Percentiles rank a stretch among this genome's conserved stretches.
Evolutionary conservation across 1,139 yeast genomes (phyloP).

Genomic region (Nakaseomyces sp.): DNA sequence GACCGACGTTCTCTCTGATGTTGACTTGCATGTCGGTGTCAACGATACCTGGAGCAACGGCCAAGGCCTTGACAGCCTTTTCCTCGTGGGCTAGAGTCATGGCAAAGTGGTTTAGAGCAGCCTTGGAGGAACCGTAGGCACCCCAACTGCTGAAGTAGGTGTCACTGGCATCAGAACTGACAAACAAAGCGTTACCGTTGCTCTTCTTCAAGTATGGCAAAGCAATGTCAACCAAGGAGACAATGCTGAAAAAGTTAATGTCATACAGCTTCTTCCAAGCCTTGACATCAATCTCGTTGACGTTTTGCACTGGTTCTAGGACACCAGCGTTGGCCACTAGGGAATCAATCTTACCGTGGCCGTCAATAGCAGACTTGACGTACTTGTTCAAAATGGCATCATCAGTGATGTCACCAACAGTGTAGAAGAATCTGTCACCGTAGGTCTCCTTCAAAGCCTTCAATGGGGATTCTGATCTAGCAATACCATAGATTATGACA

Average conservation of each 20-base stretch:
- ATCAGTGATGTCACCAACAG: slow-evolving; percentile 63
- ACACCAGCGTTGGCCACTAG: slow-evolving; percentile 84
- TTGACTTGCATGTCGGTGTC: slow-evolving; percentile 78
- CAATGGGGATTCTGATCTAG: slow-evolving; percentile 50
- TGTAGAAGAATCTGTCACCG: slow-evolving; percentile 46
- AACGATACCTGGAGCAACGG: slow-evolving; percentile 92
- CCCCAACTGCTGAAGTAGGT: slow-evolving; percentile 55
- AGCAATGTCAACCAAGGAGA: slow-evolving; percentile 48
- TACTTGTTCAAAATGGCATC: slow-evolving; percentile 36
- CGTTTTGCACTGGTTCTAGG: slow-evolving; percentile 59
- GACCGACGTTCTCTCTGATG: slow-evolving; percentile 54
- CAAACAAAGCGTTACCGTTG: slow-evolving; percentile 48
- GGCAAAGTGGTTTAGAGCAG: slow-evolving; percentile 74
- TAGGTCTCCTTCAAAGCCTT: slow-evolving; percentile 37
- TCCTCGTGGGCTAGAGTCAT: slow-evolving; percentile 61
- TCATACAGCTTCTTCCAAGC: slow-evolving; percentile 64
- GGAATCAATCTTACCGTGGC: slow-evolving; percentile 51
- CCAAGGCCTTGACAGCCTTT: slow-evolving; percentile 45
- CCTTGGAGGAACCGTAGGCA: slow-evolving; percentile 85
- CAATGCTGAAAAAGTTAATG: slow-evolving; percentile 70
- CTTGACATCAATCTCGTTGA: slow-evolving; percentile 36
- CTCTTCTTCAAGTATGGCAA: slow-evolving; percentile 51
- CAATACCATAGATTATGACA: slow-evolving; percentile 64
- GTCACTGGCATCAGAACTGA: slow-evolving; percentile 70
- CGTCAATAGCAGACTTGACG: slow-evolving; percentile 40